phyloP scores from a whole-genome alignment of 768 basidiomycete genomes.

The Phlebiopsis gigantea region DNA sequence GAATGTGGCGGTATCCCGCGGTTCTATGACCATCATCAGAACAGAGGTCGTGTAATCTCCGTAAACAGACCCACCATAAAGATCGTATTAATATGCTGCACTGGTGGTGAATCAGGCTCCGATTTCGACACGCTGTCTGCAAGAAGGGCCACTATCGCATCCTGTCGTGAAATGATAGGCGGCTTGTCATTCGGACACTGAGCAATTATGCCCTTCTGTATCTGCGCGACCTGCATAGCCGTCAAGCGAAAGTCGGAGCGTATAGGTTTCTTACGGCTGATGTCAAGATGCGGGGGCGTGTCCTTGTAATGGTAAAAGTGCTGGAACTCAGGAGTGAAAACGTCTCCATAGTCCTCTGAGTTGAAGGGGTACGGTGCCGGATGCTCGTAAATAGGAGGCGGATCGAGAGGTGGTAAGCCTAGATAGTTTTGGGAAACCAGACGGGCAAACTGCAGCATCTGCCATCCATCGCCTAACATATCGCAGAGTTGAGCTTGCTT shows the following conservation, averaged over 20 bases:
- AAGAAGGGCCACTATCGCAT: slow-evolving; percentile 9
- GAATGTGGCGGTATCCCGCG: slow-evolving; percentile 5
- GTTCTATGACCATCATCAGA: background rate
- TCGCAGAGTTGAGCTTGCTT: background rate
- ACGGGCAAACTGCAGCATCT: slow-evolving; percentile 5
- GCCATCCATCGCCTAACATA: slow-evolving; percentile 10
- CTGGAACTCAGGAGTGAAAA: background rate
- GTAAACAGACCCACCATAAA: slow-evolving; percentile 9
- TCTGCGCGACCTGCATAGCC: background rate
- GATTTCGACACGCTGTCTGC: slow-evolving; percentile 8
- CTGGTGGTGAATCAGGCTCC: slow-evolving; percentile 1
- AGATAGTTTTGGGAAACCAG: slow-evolving; percentile 16
- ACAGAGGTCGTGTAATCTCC: too few species aligned
- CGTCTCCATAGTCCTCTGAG: background rate
- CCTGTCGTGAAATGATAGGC: slow-evolving; percentile 6
- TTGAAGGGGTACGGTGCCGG: background rate
- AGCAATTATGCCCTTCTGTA: slow-evolving; percentile 4
- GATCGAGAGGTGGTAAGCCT: slow-evolving; percentile 12
- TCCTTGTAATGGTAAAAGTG: slow-evolving; percentile 1
- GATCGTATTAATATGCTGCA: slow-evolving; percentile 7
- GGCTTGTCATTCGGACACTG: background rate
- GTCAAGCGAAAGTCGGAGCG: slow-evolving; percentile 13
- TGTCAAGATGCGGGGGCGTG: slow-evolving; percentile 1
- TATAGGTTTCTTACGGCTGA: background rate
- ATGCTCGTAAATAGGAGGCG: slow-evolving; percentile 5